Conservation (phyloP, 139 green algal species). For the Pycnococcus provasolii region DNA sequence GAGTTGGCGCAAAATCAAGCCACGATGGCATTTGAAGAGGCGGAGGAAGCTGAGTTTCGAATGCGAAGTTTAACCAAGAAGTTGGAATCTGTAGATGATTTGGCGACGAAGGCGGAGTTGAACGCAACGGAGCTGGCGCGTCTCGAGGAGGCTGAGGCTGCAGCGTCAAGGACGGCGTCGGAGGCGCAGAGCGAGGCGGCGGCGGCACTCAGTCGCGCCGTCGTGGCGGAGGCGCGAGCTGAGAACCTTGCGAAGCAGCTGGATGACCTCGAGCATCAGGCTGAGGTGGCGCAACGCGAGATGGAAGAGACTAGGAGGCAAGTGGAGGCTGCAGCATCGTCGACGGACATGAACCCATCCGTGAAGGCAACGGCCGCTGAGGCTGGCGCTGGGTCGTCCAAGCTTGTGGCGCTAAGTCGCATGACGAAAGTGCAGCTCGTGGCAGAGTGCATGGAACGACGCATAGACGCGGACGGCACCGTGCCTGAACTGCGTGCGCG, state of each 20-base stretch:
- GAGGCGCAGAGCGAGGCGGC: neutral
- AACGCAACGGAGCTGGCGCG: neutral
- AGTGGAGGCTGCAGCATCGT: too few relatives aligned
- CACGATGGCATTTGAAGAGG: too few relatives aligned
- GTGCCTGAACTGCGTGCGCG: conserved; percentile 4
- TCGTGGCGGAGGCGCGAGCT: conserved; percentile 3
- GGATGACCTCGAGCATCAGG: neutral
- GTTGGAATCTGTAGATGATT: neutral
- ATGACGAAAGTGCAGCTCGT: conserved; percentile 12
- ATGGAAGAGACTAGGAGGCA: too few relatives aligned
- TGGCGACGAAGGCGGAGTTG: neutral
- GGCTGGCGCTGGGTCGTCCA: neutral
- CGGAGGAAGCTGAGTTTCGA: too few relatives aligned
- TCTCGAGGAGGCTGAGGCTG: neutral
- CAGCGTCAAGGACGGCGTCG: neutral
- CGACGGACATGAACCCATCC: too few relatives aligned
- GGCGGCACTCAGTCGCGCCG: neutral
- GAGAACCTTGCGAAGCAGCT: neutral
- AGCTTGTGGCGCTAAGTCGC: neutral
- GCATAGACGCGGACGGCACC: neutral
- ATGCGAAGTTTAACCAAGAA: too few relatives aligned
- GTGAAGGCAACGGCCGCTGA: neutral
- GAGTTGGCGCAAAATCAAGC: too few relatives aligned
- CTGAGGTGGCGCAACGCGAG: too few relatives aligned
- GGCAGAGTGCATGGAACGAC: neutral